phyloP scores from a whole-genome alignment of 192 early-diverging fungal species.

The Spizellomyces punctatus region DNA sequence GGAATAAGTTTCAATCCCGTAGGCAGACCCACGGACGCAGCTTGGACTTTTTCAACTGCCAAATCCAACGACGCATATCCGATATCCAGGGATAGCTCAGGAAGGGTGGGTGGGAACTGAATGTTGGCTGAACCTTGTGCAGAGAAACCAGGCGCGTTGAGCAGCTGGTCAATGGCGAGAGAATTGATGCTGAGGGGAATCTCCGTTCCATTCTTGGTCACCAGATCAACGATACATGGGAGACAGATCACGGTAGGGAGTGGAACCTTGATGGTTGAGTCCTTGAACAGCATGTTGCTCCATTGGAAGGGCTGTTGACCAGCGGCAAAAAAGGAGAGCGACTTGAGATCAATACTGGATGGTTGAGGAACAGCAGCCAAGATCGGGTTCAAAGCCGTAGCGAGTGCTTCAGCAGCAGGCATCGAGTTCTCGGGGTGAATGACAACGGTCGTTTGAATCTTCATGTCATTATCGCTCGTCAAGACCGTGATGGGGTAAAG shows the following conservation, averaged over 20 bases:
- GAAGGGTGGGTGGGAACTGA: conserved; percentile 21
- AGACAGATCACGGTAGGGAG: conserved; percentile 33
- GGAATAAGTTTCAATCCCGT: conserved; percentile 20
- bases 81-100: conserved; percentile 25
- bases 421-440: conserved; percentile 36
- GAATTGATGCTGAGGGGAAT: conserved; percentile 24
- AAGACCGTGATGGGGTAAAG: conserved; percentile 30
- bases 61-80: conserved; percentile 34
- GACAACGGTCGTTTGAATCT: conserved; percentile 26
- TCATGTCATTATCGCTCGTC: conserved; percentile 25
- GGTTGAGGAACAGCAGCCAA: conserved; percentile 32
- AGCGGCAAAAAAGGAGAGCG: conserved; percentile 37
- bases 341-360: conserved; percentile 31
- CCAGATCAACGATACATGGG: conserved; percentile 21
- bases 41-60: conserved; percentile 22
- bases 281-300: conserved; percentile 37
- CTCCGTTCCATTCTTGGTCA: conserved; percentile 31
- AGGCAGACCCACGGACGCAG: conserved; percentile 28
- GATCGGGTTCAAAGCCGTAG: conserved; percentile 45
- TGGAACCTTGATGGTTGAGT: conserved; percentile 13
- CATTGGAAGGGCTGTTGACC: conserved; percentile 36
- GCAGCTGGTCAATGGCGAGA: conserved; percentile 31
- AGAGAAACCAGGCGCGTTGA: conserved; percentile 32
- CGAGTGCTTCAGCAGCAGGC: conserved; percentile 40
- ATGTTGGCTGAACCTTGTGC: conserved; percentile 29